A percentile compares a stretch with the other conserved stretches of the same genome.
These are phyloP conservation scores for Thelephora ganbajun DNA, from an alignment of 768 basidiomycete genomes.

Conservation along the genomic window DNA sequence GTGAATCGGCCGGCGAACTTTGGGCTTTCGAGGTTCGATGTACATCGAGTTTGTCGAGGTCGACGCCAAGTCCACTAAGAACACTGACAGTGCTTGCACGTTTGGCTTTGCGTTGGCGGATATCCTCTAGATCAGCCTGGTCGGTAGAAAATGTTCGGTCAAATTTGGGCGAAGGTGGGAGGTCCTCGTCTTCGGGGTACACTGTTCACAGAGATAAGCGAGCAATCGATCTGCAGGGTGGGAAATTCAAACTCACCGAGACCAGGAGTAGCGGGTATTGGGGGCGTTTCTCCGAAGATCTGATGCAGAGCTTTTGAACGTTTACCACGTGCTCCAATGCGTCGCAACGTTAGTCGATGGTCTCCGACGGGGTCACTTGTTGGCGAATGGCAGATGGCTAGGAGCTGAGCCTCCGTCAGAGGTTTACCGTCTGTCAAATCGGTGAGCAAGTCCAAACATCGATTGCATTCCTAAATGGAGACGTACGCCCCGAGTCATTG, in stretches of 20 bases:
- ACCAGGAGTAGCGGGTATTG: constrained; percentile 18
- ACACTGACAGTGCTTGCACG: constrained; percentile 92
- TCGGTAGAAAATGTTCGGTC: background rate
- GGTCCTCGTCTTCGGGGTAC: background rate
- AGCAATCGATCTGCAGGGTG: background rate
- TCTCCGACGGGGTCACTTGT: constrained; percentile 70
- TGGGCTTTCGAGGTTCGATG: constrained; percentile 42
- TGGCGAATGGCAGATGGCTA: constrained; percentile 73
- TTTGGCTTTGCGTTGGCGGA: constrained; percentile 44
- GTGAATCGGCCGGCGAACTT: constrained; percentile 26
- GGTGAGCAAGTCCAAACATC: background rate
- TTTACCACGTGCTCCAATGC: constrained; percentile 25
- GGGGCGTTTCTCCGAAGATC: constrained; percentile 27
- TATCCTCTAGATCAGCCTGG: background rate
- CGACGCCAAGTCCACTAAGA: constrained; percentile 84
- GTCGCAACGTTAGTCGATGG: constrained; percentile 63
- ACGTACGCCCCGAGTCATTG: constrained; percentile 6
- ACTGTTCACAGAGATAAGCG: background rate
- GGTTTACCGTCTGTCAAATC: constrained; percentile 19
- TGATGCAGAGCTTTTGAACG: constrained; percentile 27
- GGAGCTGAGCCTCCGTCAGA: constrained; percentile 67
- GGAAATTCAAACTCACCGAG: constrained; percentile 7
- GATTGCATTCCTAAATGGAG: constrained; percentile 2
- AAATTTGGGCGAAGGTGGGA: constrained; percentile 2
- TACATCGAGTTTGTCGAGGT: constrained; percentile 20